Evolutionary conservation across 345 rosid genomes (phyloP).

Genomic region (Populus nigra): DNA sequence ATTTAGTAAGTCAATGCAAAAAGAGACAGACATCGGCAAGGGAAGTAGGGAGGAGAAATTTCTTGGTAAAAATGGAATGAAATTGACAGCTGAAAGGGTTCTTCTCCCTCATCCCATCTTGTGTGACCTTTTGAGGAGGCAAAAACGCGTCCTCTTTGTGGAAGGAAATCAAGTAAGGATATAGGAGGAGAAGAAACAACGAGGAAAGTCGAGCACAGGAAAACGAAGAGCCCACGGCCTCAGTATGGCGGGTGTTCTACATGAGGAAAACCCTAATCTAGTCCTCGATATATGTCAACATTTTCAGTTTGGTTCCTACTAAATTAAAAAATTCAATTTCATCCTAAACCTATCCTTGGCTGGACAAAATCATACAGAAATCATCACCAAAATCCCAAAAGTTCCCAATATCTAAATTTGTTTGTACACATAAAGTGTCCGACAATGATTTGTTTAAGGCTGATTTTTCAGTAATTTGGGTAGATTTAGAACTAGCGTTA

Average conservation of each 20-base stretch:
- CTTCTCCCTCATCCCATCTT: not conserved
- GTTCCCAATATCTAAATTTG: no score
- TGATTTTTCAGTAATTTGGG: no score
- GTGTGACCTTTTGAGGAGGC: not conserved
- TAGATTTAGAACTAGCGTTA: no score
- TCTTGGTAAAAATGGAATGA: not conserved
- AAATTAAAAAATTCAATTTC: no score
- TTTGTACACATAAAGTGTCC: no score
- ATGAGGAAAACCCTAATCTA: not conserved
- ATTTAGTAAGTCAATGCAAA: not conserved
- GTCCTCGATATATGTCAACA: not conserved
- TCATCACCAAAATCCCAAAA: no score
- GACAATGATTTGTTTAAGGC: no score
- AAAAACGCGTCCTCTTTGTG: not conserved
- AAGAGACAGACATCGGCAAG: not conserved
- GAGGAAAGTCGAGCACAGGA: not conserved
- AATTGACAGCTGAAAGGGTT: not conserved
- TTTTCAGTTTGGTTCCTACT: no score
- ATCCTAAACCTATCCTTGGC: no score
- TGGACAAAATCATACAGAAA: no score
- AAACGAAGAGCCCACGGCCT: not conserved
- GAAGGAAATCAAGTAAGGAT: not conserved
- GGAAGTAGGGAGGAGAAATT: not conserved
- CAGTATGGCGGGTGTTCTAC: not conserved
- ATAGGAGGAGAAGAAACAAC: not conserved